phyloP scores from a whole-genome alignment of 345 rosid species.

The Populus simonii region DNA sequence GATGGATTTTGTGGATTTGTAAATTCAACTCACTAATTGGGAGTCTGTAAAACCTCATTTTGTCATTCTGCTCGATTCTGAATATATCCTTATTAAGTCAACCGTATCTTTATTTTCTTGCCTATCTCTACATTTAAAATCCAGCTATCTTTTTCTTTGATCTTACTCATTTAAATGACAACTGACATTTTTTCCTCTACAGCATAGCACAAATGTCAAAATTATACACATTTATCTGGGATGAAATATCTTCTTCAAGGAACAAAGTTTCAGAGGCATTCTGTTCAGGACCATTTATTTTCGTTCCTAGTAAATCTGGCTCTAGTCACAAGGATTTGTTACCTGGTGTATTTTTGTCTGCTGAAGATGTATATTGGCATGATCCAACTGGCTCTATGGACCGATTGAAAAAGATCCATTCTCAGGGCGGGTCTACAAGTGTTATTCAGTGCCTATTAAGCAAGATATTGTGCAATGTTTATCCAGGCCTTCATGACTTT shows the following conservation, averaged over 20 bases:
- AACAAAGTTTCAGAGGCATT: slow-evolving; percentile 51
- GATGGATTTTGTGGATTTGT: neutral
- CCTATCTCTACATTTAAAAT: neutral
- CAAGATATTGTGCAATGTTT: slow-evolving; percentile 62
- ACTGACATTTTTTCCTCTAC: slow-evolving; percentile 29
- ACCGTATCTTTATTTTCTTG: neutral
- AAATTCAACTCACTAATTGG: neutral
- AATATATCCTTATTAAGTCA: neutral
- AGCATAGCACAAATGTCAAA: slow-evolving; percentile 74
- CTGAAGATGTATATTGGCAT: slow-evolving; percentile 72
- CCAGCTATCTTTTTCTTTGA: neutral
- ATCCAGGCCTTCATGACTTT: slow-evolving; percentile 81
- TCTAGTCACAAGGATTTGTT: slow-evolving; percentile 46
- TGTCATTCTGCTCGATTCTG: neutral
- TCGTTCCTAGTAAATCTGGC: slow-evolving; percentile 56
- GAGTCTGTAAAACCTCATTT: neutral
- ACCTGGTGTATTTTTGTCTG: slow-evolving; percentile 58
- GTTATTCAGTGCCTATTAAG: slow-evolving; percentile 29
- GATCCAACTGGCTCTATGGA: slow-evolving; percentile 70
- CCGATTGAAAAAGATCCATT: slow-evolving; percentile 43
- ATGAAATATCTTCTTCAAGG: slow-evolving; percentile 53
- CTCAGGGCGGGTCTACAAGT: slow-evolving; percentile 29
- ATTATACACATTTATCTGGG: slow-evolving; percentile 71
- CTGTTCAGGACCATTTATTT: slow-evolving; percentile 50
- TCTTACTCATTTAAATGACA: slow-evolving; percentile 9